Conservation (phyloP, 257 asterid genomes). For the Striga asiatica region DNA sequence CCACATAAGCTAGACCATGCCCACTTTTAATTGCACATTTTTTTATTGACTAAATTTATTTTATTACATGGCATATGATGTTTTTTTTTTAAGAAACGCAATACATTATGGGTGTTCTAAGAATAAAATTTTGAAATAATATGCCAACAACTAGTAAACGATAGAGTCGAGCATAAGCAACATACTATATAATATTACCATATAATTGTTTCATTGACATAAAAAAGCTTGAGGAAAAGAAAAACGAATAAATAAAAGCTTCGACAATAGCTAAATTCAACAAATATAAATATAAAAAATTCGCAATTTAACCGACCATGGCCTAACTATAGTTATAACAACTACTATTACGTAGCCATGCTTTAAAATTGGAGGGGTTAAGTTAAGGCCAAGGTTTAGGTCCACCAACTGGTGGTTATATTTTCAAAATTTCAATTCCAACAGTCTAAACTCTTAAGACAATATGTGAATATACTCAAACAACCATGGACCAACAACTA, state of each 20-base stretch:
- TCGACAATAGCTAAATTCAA: background rate
- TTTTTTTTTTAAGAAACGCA: too few species aligned
- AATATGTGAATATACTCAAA: background rate
- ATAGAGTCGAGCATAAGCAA: too few species aligned
- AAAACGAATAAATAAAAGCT: background rate
- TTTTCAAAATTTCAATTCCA: constrained; percentile 27
- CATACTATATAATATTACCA: too few species aligned
- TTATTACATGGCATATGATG: background rate
- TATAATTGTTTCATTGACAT: too few species aligned
- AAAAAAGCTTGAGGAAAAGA: background rate
- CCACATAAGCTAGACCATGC: too few species aligned
- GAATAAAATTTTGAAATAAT: too few species aligned
- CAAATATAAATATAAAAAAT: background rate
- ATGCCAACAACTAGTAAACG: too few species aligned
- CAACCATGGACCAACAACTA: constrained; percentile 20
- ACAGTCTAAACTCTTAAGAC: constrained; percentile 18
- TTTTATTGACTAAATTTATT: too few species aligned
- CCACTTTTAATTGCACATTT: too few species aligned
- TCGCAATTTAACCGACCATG: constrained; percentile 21
- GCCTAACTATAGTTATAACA: constrained; percentile 23
- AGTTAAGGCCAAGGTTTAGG: constrained; percentile 27
- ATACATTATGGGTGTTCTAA: too few species aligned
- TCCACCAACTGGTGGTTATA: constrained; percentile 80
- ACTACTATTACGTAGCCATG: constrained; percentile 8
- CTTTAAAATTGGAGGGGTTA: constrained; percentile 28